phyloP scores from a whole-genome alignment of 371 early-diverging fungal species.

The Haplosporangium sp. region DNA sequence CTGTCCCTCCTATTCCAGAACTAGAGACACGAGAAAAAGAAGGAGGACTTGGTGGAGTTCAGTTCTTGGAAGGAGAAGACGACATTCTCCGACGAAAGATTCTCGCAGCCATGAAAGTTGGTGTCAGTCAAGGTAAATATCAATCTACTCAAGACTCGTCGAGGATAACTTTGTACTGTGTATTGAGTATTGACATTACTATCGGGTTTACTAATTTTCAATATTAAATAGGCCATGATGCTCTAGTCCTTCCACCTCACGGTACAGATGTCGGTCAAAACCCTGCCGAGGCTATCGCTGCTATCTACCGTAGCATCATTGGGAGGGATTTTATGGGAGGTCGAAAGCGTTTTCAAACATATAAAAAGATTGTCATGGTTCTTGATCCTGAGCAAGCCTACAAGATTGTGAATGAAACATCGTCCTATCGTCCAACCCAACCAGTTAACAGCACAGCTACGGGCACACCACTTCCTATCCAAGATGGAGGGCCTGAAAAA shows the following conservation, averaged over 20 bases:
- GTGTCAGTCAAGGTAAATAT: conserved; percentile 46
- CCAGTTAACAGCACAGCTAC: conserved; percentile 8
- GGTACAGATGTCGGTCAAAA: conserved; percentile 48
- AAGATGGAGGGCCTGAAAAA: conserved; percentile 2
- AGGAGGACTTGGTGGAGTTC: conserved; percentile 54
- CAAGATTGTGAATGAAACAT: conserved; percentile 51
- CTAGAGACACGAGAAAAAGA: conserved; percentile 50
- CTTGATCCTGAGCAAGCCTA: conserved; percentile 50
- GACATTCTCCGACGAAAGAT: conserved; percentile 43
- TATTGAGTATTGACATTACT: neutral
- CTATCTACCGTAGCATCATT: conserved; percentile 50
- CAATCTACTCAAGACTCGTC: neutral
- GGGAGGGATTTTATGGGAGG: conserved; percentile 55
- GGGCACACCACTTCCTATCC: conserved; percentile 30
- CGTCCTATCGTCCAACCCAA: conserved; percentile 40
- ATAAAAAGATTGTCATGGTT: conserved; percentile 56
- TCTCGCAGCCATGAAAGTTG: conserved; percentile 54
- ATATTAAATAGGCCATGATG: conserved; percentile 36
- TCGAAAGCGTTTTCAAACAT: conserved; percentile 52
- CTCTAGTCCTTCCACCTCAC: conserved; percentile 51
- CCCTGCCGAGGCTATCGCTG: conserved; percentile 47
- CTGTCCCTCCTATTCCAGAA: conserved; percentile 43
- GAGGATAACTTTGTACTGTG: neutral
- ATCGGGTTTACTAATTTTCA: neutral
- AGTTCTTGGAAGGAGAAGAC: conserved; percentile 53